These are phyloP conservation scores for Picochlorum sp. DNA, from an alignment of 139 green algal genomes.

Conservation along the genomic window DNA sequence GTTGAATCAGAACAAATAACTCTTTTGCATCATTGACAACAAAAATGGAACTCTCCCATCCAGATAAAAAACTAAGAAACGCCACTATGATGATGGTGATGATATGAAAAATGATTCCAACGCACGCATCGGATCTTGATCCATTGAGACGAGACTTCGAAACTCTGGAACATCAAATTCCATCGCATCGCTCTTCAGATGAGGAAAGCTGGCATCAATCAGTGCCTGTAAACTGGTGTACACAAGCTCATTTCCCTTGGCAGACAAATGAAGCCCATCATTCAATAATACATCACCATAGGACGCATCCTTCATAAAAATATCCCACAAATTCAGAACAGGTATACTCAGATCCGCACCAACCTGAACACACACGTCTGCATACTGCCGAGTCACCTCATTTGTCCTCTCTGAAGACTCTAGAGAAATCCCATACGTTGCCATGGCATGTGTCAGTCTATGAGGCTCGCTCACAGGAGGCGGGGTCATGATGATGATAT, in stretches of 20 bases:
- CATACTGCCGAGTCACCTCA: slow-evolving; percentile 43
- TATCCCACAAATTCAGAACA: slow-evolving; percentile 58
- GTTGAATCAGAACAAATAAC: too few relatives aligned
- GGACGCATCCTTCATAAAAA: slow-evolving; percentile 35
- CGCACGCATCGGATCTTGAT: neutral
- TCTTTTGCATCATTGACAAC: too few relatives aligned
- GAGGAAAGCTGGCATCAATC: slow-evolving; percentile 32
- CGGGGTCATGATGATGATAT: slow-evolving; percentile 64
- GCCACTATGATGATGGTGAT: too few relatives aligned
- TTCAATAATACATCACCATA: slow-evolving; percentile 31
- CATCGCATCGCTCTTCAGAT: slow-evolving; percentile 30
- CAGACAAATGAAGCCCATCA: slow-evolving; percentile 70
- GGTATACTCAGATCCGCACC: slow-evolving; percentile 34
- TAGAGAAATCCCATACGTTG: slow-evolving; percentile 19
- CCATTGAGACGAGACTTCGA: neutral
- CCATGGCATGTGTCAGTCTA: slow-evolving; percentile 33
- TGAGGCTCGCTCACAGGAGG: slow-evolving; percentile 55
- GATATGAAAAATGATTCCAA: neutral
- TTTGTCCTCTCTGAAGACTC: slow-evolving; percentile 41
- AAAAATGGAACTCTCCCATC: too few relatives aligned
- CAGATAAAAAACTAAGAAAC: too few relatives aligned
- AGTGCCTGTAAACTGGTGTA: slow-evolving; percentile 28
- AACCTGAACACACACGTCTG: slow-evolving; percentile 30
- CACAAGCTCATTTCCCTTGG: slow-evolving; percentile 38
- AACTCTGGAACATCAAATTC: slow-evolving; percentile 9